These are phyloP conservation scores for Peribolospora kevripleyi DNA, from an alignment of 768 basidiomycete genomes.

Conservation along the genomic window DNA sequence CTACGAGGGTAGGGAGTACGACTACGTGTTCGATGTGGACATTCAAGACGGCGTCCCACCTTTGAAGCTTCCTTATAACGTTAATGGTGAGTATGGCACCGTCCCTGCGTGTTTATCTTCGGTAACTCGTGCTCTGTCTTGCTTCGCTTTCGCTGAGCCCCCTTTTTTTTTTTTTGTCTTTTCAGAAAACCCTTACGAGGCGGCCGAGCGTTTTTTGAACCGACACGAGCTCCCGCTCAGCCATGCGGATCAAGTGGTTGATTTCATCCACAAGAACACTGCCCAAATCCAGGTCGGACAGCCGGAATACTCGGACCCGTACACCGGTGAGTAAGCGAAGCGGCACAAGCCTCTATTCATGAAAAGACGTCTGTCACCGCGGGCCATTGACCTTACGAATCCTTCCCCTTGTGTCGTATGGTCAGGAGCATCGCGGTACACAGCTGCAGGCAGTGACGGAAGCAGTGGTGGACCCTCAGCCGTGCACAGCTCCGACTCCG, in stretches of 20 bases:
- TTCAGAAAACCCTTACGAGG: conserved; percentile 67
- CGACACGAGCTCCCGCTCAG: conserved; percentile 54
- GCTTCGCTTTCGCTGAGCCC: background rate
- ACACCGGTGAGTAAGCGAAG: conserved; percentile 35
- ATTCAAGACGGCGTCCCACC: conserved; percentile 78
- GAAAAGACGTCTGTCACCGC: background rate
- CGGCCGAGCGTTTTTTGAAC: conserved; percentile 69
- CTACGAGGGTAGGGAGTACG: conserved; percentile 83
- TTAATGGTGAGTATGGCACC: conserved; percentile 32
- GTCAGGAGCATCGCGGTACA: conserved; percentile 7
- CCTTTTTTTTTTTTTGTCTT: background rate
- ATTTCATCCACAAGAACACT: conserved; percentile 83
- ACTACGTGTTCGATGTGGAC: conserved; percentile 98
- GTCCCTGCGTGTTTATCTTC: background rate
- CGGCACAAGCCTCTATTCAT: background rate
- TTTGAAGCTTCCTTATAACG: conserved; percentile 82
- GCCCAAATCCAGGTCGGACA: conserved; percentile 41
- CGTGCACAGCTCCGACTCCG: background rate
- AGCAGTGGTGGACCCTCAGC: background rate
- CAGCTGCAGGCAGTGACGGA: background rate
- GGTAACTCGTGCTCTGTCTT: background rate
- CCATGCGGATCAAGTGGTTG: conserved; percentile 72
- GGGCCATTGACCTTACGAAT: conserved; percentile 13
- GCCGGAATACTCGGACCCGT: conserved; percentile 54
- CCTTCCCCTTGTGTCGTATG: too few species aligned